phyloP scores from a whole-genome alignment of 192 early-diverging fungal species.

The Fimicolochytrium jonesii region DNA sequence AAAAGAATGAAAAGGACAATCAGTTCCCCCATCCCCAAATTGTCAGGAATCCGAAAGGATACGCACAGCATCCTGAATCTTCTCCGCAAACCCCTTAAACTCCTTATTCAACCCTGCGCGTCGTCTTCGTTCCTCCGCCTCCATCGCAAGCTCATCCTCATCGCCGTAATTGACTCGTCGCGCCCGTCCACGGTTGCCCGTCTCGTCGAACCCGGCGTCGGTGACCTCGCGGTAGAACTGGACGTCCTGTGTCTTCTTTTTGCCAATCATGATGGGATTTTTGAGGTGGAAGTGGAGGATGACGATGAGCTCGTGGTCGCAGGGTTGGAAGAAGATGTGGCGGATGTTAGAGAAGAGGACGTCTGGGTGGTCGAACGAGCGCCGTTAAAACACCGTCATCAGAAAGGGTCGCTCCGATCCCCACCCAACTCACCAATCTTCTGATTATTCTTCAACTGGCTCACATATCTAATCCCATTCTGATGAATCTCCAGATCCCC shows the following conservation, averaged over 20 bases:
- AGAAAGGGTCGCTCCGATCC: too few species aligned
- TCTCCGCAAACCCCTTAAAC: slow-evolving; percentile 88
- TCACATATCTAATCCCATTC: slow-evolving; percentile 92
- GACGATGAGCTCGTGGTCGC: slow-evolving; percentile 94
- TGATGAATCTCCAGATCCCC: slow-evolving; percentile 96
- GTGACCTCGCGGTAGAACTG: slow-evolving; percentile 98
- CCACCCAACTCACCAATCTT: slow-evolving; percentile 71
- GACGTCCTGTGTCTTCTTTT: slow-evolving; percentile 97
- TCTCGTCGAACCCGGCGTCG: slow-evolving; percentile 95
- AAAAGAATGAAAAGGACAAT: slow-evolving; percentile 11
- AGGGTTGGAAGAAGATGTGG: slow-evolving; percentile 98
- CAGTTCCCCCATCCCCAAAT: background rate
- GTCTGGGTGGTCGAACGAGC: slow-evolving; percentile 45
- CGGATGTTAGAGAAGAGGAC: slow-evolving; percentile 96
- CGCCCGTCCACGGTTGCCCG: slow-evolving; percentile 76
- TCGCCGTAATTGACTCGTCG: slow-evolving; percentile 85
- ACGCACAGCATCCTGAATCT: slow-evolving; percentile 62
- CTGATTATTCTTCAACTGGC: slow-evolving; percentile 69
- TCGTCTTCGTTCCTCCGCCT: slow-evolving; percentile 89
- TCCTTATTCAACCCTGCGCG: slow-evolving; percentile 85
- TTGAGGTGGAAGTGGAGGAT: slow-evolving; percentile 93
- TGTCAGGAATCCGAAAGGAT: background rate
- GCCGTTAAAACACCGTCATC: too few species aligned
- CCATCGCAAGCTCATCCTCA: slow-evolving; percentile 95
- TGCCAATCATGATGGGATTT: slow-evolving; percentile 95